These are phyloP conservation scores for Bruguiera sexangula DNA, from an alignment of 345 rosid genomes.

Conservation along the genomic window DNA sequence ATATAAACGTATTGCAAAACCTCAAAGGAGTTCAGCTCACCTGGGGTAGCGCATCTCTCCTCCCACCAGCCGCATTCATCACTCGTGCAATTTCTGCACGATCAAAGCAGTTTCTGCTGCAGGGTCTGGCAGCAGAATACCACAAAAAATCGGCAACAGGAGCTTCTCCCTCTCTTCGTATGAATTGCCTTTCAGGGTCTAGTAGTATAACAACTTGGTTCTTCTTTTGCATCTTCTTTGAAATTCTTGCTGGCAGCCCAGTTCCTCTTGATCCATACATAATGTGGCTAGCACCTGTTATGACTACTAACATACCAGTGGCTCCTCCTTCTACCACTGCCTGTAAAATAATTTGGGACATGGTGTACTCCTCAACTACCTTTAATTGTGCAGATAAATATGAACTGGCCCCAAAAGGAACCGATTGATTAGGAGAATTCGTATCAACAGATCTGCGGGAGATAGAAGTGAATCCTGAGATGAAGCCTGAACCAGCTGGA, in stretches of 20 bases:
- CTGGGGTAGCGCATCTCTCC: slow-evolving; percentile 83
- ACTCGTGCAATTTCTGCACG: slow-evolving; percentile 94
- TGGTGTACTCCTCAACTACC: slow-evolving; percentile 79
- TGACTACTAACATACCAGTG: slow-evolving; percentile 63
- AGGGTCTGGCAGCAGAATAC: slow-evolving; percentile 95
- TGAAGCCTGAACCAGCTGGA: slow-evolving; percentile 87
- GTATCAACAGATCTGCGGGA: slow-evolving; percentile 53
- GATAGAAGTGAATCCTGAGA: slow-evolving; percentile 73
- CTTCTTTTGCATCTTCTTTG: slow-evolving; percentile 77
- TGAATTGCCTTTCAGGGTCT: slow-evolving; percentile 83
- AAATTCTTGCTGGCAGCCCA: slow-evolving; percentile 83
- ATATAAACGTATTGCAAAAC: background rate
- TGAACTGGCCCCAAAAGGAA: slow-evolving; percentile 84
- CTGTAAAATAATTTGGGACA: slow-evolving; percentile 68
- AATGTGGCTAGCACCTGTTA: slow-evolving; percentile 81
- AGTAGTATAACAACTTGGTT: slow-evolving; percentile 78
- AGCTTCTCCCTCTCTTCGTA: slow-evolving; percentile 81
- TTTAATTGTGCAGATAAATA: slow-evolving; percentile 81
- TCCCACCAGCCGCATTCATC: slow-evolving; percentile 94
- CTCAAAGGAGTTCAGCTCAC: slow-evolving; percentile 25
- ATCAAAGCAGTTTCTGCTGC: slow-evolving; percentile 89
- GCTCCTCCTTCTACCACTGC: slow-evolving; percentile 59
- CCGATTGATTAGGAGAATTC: slow-evolving; percentile 46
- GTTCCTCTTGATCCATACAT: slow-evolving; percentile 76
- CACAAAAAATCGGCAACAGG: slow-evolving; percentile 88